Evolutionary conservation across 139 green algal genomes (phyloP), one percentile per base, ranked within the genome.

Genomic region (Chloropicon primus): DNA sequence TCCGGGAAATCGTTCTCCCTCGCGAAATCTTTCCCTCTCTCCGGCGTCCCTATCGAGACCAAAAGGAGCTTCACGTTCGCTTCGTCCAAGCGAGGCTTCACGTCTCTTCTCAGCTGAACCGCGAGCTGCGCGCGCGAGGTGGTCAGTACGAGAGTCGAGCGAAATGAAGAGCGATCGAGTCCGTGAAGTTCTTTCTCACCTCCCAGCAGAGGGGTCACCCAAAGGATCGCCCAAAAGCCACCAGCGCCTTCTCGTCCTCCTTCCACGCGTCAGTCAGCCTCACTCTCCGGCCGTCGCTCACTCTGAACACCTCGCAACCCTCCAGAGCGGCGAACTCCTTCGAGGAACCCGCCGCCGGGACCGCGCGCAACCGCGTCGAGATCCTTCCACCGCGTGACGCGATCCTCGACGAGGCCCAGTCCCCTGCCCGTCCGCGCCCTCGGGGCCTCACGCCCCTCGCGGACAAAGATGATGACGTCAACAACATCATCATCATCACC

Each of bases 151-250:
- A 76, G 23, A 2, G 21, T n/a, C 0, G 25, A 23, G 0, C 3
- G 26, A 28, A 5, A 26, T 21, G 21, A 73, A 2, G 53, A 53
- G 73, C 54, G 17, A 25, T 0, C 27, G 27, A 25, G 54, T 27
- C 25, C 22, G 53, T 24, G 24, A 72, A 29, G 1, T 1, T 21
- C 27, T 23, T 26, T 0, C 2, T 2, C 21, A 53, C 21, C 21
- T 26, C 23, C 24, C 73, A 80, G 76, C 90, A 95, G 77, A 94
- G 93, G 75, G 85, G 86, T 90, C 91, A 95, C 28, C 89, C 90
- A 78, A 96, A 92, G 1, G 76, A 87, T 23, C 91, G 83, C 1
- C 81, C 86, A 27, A 91, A 91, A 0, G 81, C 86, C 0, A 95
- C 72, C 0, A 94, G 85, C 1, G 78, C 79, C 2, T 54, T 82